Base-by-base conservation (phyloP, 1,284 basidiomycete species). In the Volvariella surrecta region DNA sequence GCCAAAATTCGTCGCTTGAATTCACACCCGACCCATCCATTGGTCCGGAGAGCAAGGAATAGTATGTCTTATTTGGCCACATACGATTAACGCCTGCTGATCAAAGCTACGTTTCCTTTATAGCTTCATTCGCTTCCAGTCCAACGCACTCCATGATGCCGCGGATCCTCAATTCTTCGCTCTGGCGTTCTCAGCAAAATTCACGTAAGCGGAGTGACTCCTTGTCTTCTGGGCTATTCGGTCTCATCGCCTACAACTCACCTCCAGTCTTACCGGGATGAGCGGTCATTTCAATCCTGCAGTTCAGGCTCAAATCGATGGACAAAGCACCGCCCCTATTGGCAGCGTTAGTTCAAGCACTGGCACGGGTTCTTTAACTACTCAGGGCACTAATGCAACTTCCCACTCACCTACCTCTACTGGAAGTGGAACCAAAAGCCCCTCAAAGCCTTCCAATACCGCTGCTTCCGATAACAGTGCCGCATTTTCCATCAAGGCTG, bases 131-230 rank as follows among this genome's bases (percentile, higher is more conserved):
- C 84, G 86, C 44, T 68, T 86, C 58, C 73, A 82, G 47, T 86
- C 87, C 0, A 48, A 70, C 32, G 54, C 28, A 46, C 52, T 74
- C 42, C 79, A 70, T 58, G 74, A 82, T 58, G 41, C 74, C 20
- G 54, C 54, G 1, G 59, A 70, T 46, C 61, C 79, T 13, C 64
- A 73, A 40, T 82, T 67, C 61, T 74, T 70, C 2, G 76, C 74
- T 44, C 67, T 82, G 50, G 78, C 86, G 1, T 93, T 90, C 71
- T 89, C 88, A n/a, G 74, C 89, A 47, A 79, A 79, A 54, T 93
- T 90, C 69, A 61, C 62, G 77, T 82, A 57, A 47, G 76, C 60
- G 3, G 17, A 28, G 31, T 41, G 21, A 15, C 11, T 24, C 13
- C 6, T 45, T 22, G 20, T 40, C 13, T 18, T 15, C 18, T 49